A percentile compares a stretch with the other conserved stretches of the same genome.
Conservation (phyloP, 2,329 filamentous ascomycete species). For the Leptodontidium sp. region DNA sequence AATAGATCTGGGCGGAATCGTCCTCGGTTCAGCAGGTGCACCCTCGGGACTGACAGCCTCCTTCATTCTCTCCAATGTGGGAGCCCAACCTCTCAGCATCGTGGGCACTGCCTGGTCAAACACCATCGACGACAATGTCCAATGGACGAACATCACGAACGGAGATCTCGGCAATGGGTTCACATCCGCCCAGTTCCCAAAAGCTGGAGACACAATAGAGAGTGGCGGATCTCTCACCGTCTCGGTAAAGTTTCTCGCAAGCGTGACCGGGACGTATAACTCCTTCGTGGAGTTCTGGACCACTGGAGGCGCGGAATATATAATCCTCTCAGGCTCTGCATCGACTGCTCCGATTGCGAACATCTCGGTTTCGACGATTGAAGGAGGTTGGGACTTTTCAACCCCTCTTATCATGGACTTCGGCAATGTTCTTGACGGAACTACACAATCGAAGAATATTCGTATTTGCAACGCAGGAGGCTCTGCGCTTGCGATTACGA, state of each 20-base stretch:
- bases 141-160: slow-evolving; percentile 47
- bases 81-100: slow-evolving; percentile 49
- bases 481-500: slow-evolving; percentile 49
- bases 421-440: slow-evolving; percentile 47
- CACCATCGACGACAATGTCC: slow-evolving; percentile 34
- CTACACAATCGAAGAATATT: slow-evolving; percentile 45
- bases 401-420: slow-evolving; percentile 45
- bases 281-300: slow-evolving; percentile 49
- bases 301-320: slow-evolving; percentile 47
- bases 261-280: slow-evolving; percentile 46
- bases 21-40: slow-evolving; percentile 46
- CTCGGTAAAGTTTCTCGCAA: slow-evolving; percentile 48
- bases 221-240: slow-evolving; percentile 46
- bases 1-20: slow-evolving; percentile 52
- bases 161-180: slow-evolving; percentile 47
- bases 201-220: slow-evolving; percentile 44
- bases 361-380: slow-evolving; percentile 48
- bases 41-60: slow-evolving; percentile 44
- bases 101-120: slow-evolving; percentile 48
- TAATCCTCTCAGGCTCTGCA: slow-evolving; percentile 48
- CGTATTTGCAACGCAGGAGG: slow-evolving; percentile 51
- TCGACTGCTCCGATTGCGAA: slow-evolving; percentile 48
- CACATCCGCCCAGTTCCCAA: slow-evolving; percentile 45
- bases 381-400: slow-evolving; percentile 47
- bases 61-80: slow-evolving; percentile 50